A percentile compares a stretch with the other conserved stretches of the same genome.
phyloP scores from a whole-genome alignment of 495 filamentous ascomycete species.

The Apodospora peruviana region DNA sequence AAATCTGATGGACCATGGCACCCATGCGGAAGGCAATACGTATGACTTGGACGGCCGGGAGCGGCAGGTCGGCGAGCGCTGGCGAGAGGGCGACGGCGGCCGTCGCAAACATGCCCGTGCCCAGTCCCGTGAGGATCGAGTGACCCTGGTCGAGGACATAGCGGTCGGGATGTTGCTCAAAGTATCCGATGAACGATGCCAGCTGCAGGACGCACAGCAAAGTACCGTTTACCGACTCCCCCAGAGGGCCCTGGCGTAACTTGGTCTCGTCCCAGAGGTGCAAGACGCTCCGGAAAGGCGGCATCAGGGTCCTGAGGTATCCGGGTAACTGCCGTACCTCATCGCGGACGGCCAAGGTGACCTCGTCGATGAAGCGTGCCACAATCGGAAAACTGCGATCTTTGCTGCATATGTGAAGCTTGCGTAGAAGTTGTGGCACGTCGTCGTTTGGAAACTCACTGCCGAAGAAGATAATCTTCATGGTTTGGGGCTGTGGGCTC shows the following conservation, averaged over 20 bases:
- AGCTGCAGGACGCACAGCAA: slow-evolving; percentile 33
- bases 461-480: slow-evolving; percentile 37
- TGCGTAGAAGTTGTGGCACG: slow-evolving; percentile 33
- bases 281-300: slow-evolving; percentile 33
- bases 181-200: slow-evolving; percentile 33
- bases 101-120: slow-evolving; percentile 57
- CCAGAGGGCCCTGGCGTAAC: slow-evolving; percentile 26
- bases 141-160: slow-evolving; percentile 6
- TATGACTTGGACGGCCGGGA: slow-evolving; percentile 55
- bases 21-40: slow-evolving; percentile 59
- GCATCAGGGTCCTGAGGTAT: slow-evolving; percentile 19
- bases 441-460: slow-evolving; percentile 32
- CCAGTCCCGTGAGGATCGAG: slow-evolving; percentile 43
- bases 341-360: slow-evolving; percentile 28
- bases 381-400: slow-evolving; percentile 28
- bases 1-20: slow-evolving; percentile 38
- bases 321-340: slow-evolving; percentile 24
- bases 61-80: slow-evolving; percentile 52
- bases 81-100: slow-evolving; percentile 56
- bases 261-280: slow-evolving; percentile 25
- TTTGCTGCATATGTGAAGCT: slow-evolving; percentile 35
- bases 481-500: too few species aligned
- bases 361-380: slow-evolving; percentile 31
- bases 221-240: slow-evolving; percentile 32
- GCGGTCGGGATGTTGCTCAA: slow-evolving; percentile 20